These are phyloP conservation scores for Xylaria acuta DNA, from an alignment of 495 filamentous ascomycete species.

Conservation along the genomic window DNA sequence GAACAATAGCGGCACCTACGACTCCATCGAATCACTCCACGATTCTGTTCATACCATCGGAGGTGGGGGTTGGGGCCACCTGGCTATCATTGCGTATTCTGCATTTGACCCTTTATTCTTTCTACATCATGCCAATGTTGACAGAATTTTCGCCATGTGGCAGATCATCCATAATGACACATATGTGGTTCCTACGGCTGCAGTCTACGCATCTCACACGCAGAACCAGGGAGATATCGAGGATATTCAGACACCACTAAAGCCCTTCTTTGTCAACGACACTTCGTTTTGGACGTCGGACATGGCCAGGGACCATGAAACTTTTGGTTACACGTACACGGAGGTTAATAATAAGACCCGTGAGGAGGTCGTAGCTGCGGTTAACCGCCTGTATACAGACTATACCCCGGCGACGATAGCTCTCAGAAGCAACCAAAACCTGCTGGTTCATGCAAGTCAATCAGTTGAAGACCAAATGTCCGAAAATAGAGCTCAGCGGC, in stretches of 20 bases:
- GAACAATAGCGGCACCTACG: constrained; percentile 43
- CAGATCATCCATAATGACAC: constrained; percentile 67
- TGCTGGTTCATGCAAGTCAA: constrained; percentile 1
- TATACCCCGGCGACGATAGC: constrained; percentile 48
- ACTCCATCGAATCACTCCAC: constrained; percentile 69
- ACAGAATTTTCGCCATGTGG: constrained; percentile 75
- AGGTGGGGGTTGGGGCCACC: constrained; percentile 63
- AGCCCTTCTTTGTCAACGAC: constrained; percentile 55
- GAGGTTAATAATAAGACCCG: constrained; percentile 52
- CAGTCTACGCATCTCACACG: constrained; percentile 59
- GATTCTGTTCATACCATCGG: constrained; percentile 67
- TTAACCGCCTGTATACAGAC: constrained; percentile 63
- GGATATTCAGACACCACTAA: constrained; percentile 48
- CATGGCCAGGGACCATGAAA: constrained; percentile 47
- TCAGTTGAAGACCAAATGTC: neutral
- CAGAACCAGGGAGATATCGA: constrained; percentile 49
- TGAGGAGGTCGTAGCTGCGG: constrained; percentile 46
- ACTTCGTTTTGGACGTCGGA: constrained; percentile 58
- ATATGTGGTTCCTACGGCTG: constrained; percentile 57
- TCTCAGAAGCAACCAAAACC: constrained; percentile 22
- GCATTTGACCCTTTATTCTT: constrained; percentile 80
- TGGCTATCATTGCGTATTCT: constrained; percentile 68
- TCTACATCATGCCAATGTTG: constrained; percentile 70
- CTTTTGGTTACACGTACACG: constrained; percentile 67
- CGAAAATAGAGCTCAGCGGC: neutral